A percentile compares a stretch with the other conserved stretches of the same genome.
These are phyloP conservation scores for Euphorbia peplus DNA, from an alignment of 345 rosid species.

Conservation along the genomic window DNA sequence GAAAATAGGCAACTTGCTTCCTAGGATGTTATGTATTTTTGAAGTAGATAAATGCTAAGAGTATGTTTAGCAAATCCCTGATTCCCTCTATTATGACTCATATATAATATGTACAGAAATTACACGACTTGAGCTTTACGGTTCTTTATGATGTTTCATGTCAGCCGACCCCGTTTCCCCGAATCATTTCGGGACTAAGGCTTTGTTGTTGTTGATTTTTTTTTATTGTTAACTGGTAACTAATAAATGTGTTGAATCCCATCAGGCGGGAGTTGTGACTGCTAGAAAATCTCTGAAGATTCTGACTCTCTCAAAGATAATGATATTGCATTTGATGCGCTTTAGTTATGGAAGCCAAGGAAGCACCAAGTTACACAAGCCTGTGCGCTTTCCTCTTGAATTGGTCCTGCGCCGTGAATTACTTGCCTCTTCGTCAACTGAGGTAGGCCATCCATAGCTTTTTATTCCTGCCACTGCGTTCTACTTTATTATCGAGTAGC, in stretches of 20 bases:
- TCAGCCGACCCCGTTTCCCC: too few relatives aligned
- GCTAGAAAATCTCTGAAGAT: constrained; percentile 83
- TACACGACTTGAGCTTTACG: too few relatives aligned
- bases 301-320: constrained; percentile 72
- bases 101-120: too few relatives aligned
- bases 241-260: constrained; percentile 11
- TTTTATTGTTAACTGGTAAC: neutral
- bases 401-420: constrained; percentile 61
- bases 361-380: constrained; percentile 83
- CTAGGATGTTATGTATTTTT: too few relatives aligned
- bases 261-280: constrained; percentile 73
- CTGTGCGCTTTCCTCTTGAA: constrained; percentile 80
- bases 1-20: too few relatives aligned
- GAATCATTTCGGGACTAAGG: too few relatives aligned
- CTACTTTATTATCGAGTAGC: neutral
- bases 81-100: too few relatives aligned
- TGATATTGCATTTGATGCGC: constrained; percentile 94
- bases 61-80: too few relatives aligned
- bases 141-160: too few relatives aligned
- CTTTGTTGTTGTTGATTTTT: too few relatives aligned
- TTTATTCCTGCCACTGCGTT: neutral
- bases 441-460: constrained; percentile 38
- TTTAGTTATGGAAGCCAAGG: constrained; percentile 91
- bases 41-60: too few relatives aligned
- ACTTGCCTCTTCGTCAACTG: constrained; percentile 58